Evolutionary conservation across 257 asterid species (phyloP), one percentile per base, ranked within the genome.

Genomic region (Przewalskia tangutica): DNA sequence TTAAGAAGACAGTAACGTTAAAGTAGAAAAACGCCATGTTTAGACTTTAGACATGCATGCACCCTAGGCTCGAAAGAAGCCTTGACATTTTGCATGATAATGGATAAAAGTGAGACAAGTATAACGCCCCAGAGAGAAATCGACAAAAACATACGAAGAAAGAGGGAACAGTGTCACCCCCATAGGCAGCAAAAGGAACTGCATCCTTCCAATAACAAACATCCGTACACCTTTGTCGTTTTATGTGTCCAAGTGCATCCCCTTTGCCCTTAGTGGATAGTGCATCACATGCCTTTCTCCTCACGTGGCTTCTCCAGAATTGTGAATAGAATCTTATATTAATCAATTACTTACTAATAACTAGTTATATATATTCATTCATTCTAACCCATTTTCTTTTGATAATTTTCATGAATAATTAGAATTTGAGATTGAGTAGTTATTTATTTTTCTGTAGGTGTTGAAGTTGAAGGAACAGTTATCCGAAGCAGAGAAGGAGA

Each of bases 401-500:
- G 18, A 6, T 16, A 54, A 16, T 16, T 54, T 5, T 54, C 20
- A 55, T 55, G 20, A 55, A 55, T 16, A 5, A 56, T 56, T 17
- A 17, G 0, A 7, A 23, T 62, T 23, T 51, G 13, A 13, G 8
- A 65, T 6, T 65, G 7, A 34, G 1, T 17, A 2, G 3, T 7
- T 67, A 4, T 17, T 36, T 36, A 9, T 8, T 2, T 7, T 2
- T 11, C 8, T n/a, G 4, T 83, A 89, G 92, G 84, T 92, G 1
- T 17, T 90, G 64, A 89, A 87, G 85, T 81, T 92, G 20, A 91
- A 86, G 79, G 93, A 90, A 55, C 93, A 90, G 60, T 90, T 92
- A 4, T 17, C 40, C 0, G 92, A 88, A 40, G 92, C 96, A 5
- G 89, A 90, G 82, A 88, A 81, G 80, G 94, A 89, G 81, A 88